Percentiles rank a stretch among this genome's conserved stretches.
phyloP scores from a whole-genome alignment of 768 basidiomycete genomes.

The Hygrophoropsis aurantiaca region DNA sequence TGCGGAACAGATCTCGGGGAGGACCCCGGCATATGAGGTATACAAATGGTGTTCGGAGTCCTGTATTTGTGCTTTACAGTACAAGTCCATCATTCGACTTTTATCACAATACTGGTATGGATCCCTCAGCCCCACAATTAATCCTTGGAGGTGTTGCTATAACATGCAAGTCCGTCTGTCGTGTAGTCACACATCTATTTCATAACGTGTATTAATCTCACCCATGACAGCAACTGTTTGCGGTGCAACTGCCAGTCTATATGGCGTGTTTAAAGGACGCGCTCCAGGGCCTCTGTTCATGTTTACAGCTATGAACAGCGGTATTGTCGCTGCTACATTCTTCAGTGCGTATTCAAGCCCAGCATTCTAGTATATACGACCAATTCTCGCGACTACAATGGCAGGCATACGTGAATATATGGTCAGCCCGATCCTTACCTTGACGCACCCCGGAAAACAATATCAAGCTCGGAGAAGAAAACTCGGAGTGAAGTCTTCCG shows the following conservation, averaged over 20 bases:
- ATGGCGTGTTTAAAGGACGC: conserved; percentile 48
- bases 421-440: conserved; percentile 61
- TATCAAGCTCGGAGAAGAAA: conserved; percentile 42
- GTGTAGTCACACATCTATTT: conserved; percentile 7
- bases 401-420: conserved; percentile 75
- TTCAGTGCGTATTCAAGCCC: conserved; percentile 75
- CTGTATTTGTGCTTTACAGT: no score
- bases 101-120: conserved; percentile 14
- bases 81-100: no score
- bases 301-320: conserved; percentile 70
- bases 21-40: no score
- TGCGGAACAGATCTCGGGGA: no score
- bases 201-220: conserved; percentile 24
- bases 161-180: conserved; percentile 81
- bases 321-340: conserved; percentile 70
- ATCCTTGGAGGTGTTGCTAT: conserved; percentile 58
- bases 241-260: conserved; percentile 43
- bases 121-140: conserved; percentile 35
- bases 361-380: no score
- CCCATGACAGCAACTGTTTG: conserved; percentile 53
- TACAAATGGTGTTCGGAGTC: no score
- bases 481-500: conserved; percentile 18
- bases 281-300: conserved; percentile 49
- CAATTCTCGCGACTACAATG: conserved; percentile 5
- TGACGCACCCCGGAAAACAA: conserved; percentile 43